Evolutionary conservation across 352 stramenopile species (phyloP).

Genomic region (Phytophthora europaea): DNA sequence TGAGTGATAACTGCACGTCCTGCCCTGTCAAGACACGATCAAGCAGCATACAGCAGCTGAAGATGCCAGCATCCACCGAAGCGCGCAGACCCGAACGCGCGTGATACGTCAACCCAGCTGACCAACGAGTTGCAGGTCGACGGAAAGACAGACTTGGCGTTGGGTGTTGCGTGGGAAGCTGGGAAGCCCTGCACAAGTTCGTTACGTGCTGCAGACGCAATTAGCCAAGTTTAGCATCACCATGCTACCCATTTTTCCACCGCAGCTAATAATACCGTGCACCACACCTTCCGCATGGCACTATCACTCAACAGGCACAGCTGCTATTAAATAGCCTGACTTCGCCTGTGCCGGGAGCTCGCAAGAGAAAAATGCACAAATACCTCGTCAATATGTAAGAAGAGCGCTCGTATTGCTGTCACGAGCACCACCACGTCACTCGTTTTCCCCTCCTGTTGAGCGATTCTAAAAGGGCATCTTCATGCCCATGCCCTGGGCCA

Average conservation of each 20-base stretch:
- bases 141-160: slow-evolving; percentile 26
- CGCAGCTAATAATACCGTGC: slow-evolving; percentile 25
- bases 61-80: slow-evolving; percentile 38
- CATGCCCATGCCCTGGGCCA: slow-evolving; percentile 78
- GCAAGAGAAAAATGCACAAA: slow-evolving; percentile 21
- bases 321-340: background rate
- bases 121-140: slow-evolving; percentile 20
- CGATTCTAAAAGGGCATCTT: slow-evolving; percentile 81
- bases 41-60: slow-evolving; percentile 37
- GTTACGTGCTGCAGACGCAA: slow-evolving; percentile 22
- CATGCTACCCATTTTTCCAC: background rate
- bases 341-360: background rate
- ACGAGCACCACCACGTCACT: slow-evolving; percentile 21
- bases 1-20: slow-evolving; percentile 23
- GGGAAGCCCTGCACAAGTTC: slow-evolving; percentile 26
- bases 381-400: slow-evolving; percentile 27
- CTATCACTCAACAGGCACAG: slow-evolving; percentile 14
- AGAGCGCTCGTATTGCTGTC: slow-evolving; percentile 36
- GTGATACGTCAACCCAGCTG: slow-evolving; percentile 9
- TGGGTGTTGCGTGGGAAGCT: slow-evolving; percentile 9
- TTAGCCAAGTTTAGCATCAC: slow-evolving; percentile 29
- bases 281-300: background rate
- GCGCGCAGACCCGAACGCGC: slow-evolving; percentile 15
- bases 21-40: slow-evolving; percentile 26
- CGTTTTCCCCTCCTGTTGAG: slow-evolving; percentile 3